Percentiles rank a stretch among this genome's conserved stretches.
Conservation (phyloP, 108 stramenopile species). For the Nannochloropsis oceanica region DNA sequence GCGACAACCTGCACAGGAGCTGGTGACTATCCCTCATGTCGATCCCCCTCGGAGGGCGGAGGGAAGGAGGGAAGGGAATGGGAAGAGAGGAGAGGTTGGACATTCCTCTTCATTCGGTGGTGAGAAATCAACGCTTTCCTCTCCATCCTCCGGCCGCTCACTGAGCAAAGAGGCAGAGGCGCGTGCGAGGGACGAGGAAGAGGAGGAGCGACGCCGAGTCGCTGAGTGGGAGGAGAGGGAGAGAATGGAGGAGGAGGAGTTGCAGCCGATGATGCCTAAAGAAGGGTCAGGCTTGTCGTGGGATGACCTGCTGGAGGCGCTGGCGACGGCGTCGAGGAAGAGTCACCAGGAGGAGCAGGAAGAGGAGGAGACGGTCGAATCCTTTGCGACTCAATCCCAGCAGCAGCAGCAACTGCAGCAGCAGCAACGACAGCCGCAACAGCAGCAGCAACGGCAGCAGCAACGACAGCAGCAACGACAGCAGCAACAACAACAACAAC, state of each 20-base stretch:
- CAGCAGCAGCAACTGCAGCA: too few relatives aligned
- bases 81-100: neutral
- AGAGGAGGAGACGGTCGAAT: neutral
- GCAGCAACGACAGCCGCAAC: too few relatives aligned
- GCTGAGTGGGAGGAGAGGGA: neutral
- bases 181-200: neutral
- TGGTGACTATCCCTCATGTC: neutral
- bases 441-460: too few relatives aligned
- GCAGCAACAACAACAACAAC: too few relatives aligned
- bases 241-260: neutral
- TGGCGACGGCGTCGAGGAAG: neutral
- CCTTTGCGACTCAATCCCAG: neutral
- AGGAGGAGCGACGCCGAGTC: neutral
- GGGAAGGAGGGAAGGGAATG: neutral
- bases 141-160: neutral
- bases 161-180: neutral
- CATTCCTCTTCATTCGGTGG: too few relatives aligned
- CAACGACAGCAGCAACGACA: too few relatives aligned
- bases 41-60: neutral
- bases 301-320: neutral
- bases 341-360: neutral
- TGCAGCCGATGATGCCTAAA: neutral
- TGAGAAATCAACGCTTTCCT: too few relatives aligned
- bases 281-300: neutral
- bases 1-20: neutral